phyloP scores from a whole-genome alignment of 805 yeast species.

The Priceomyces fermenticarens region DNA sequence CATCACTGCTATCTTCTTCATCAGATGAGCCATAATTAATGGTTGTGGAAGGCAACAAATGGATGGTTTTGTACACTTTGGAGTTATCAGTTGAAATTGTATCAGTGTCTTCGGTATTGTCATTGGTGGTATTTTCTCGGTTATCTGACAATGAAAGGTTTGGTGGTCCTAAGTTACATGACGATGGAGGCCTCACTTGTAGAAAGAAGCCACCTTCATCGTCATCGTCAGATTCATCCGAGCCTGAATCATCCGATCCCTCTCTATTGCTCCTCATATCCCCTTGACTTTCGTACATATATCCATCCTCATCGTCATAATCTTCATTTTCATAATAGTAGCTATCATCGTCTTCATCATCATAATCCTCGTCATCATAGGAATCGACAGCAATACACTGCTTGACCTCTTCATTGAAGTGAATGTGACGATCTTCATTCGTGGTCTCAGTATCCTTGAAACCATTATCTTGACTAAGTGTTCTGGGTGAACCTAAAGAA shows the following conservation, averaged over 20 bases:
- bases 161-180: slow-evolving; percentile 26
- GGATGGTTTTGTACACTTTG: slow-evolving; percentile 55
- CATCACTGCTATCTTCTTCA: slow-evolving; percentile 60
- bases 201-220: slow-evolving; percentile 71
- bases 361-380: slow-evolving; percentile 25
- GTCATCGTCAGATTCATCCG: slow-evolving; percentile 37
- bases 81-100: slow-evolving; percentile 28
- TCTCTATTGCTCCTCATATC: slow-evolving; percentile 15
- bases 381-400: slow-evolving; percentile 80
- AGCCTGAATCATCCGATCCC: slow-evolving; percentile 24
- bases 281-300: slow-evolving; percentile 9
- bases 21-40: slow-evolving; percentile 70
- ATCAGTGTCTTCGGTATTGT: slow-evolving; percentile 24
- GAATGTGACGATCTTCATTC: slow-evolving; percentile 66
- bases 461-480: not conserved
- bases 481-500: not conserved
- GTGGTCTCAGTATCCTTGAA: not conserved
- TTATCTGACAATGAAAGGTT: slow-evolving; percentile 20
- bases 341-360: slow-evolving; percentile 30
- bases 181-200: slow-evolving; percentile 46
- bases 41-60: slow-evolving; percentile 80
- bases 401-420: slow-evolving; percentile 90
- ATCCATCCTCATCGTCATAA: slow-evolving; percentile 25
- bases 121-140: slow-evolving; percentile 5
- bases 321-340: slow-evolving; percentile 22